Conservation (phyloP, 331 rosid genomes). For the Quercus phellos region DNA sequence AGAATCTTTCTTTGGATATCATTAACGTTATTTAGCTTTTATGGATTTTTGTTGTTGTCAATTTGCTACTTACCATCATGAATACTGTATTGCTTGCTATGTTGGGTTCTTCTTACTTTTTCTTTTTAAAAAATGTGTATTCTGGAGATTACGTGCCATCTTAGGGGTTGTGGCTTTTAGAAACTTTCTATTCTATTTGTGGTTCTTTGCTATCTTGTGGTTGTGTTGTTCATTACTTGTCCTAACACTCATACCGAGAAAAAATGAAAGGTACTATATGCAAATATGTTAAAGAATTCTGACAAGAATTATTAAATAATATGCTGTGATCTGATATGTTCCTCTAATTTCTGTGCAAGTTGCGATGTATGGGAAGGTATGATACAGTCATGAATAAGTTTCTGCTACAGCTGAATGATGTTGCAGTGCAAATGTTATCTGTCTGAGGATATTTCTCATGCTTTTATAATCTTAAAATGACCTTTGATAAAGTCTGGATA, state of each 20-base stretch:
- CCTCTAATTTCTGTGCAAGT: not conserved
- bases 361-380: not conserved
- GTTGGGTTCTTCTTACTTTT: not conserved
- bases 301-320: not conserved
- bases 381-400: not conserved
- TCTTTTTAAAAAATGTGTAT: not conserved
- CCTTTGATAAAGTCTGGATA: not conserved
- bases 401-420: not conserved
- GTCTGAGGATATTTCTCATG: conserved; percentile 3
- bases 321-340: not conserved
- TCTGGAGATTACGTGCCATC: not conserved
- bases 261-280: not conserved
- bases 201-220: not conserved
- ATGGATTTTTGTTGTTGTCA: not conserved
- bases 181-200: not conserved
- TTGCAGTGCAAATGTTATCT: not conserved
- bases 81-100: not conserved
- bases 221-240: not conserved
- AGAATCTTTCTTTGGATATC: conserved; percentile 1
- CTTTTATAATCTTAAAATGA: not conserved
- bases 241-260: not conserved
- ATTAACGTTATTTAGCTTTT: not conserved
- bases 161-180: not conserved
- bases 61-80: not conserved
- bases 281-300: not conserved